phyloP scores from a whole-genome alignment of 2,329 filamentous ascomycete species.

The Coleophoma crateriformis region DNA sequence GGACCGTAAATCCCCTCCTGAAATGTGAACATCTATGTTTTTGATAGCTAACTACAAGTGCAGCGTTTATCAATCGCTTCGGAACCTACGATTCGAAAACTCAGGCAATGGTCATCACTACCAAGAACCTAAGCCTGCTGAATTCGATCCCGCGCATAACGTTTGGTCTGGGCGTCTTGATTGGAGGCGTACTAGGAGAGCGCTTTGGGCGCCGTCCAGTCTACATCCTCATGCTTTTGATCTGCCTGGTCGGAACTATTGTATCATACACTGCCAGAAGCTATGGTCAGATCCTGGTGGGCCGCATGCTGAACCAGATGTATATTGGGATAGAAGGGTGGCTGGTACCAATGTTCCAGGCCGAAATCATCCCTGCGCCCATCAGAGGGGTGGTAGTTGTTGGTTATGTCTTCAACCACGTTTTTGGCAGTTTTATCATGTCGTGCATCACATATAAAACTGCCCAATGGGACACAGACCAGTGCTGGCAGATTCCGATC shows the following conservation, averaged over 20 bases:
- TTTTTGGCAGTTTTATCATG: slow-evolving; percentile 5
- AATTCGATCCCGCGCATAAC: slow-evolving; percentile 25
- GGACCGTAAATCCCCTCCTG: no score
- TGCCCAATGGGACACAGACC: not conserved
- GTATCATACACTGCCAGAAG: slow-evolving; percentile 26
- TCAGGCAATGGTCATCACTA: slow-evolving; percentile 20
- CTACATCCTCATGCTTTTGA: slow-evolving; percentile 32
- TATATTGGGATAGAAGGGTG: not conserved
- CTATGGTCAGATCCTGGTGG: slow-evolving; percentile 27
- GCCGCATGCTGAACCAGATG: slow-evolving; percentile 27
- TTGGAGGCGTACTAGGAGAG: slow-evolving; percentile 24
- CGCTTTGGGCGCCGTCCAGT: slow-evolving; percentile 28
- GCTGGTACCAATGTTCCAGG: not conserved
- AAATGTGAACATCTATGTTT: no score
- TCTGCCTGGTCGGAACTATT: slow-evolving; percentile 26
- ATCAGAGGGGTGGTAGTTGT: not conserved
- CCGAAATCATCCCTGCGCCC: not conserved
- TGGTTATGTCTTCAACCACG: not conserved
- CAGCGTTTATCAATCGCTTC: slow-evolving; percentile 28
- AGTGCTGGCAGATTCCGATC: not conserved
- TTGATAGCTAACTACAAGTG: slow-evolving; percentile 17
- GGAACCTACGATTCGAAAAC: slow-evolving; percentile 16
- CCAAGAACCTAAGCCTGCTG: slow-evolving; percentile 21
- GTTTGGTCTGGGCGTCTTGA: slow-evolving; percentile 11
- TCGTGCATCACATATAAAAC: slow-evolving; percentile 2